A percentile compares a stretch with the other conserved stretches of the same genome.
These are phyloP conservation scores for Selenicereus undatus DNA, from an alignment of 148 eudicot species.

Conservation along the genomic window DNA sequence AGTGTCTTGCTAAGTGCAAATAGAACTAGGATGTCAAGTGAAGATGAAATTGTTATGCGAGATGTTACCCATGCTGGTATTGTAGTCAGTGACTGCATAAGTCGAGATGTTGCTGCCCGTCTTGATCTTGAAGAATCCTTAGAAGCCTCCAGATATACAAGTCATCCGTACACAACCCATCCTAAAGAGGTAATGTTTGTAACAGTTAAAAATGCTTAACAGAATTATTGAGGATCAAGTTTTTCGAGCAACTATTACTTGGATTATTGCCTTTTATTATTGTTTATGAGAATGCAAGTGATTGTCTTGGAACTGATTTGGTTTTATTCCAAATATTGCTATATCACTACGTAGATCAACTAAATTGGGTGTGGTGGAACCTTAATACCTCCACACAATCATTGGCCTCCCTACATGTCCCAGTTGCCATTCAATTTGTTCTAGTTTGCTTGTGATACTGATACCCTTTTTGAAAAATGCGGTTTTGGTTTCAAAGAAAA, in stretches of 20 bases:
- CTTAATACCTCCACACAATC: neutral
- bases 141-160: slow-evolving; percentile 84
- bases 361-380: neutral
- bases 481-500: too few relatives aligned
- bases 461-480: too few relatives aligned
- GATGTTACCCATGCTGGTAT: slow-evolving; percentile 81
- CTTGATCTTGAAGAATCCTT: slow-evolving; percentile 82
- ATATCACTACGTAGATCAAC: neutral
- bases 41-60: slow-evolving; percentile 63
- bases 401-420: neutral
- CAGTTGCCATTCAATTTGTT: too few relatives aligned
- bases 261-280: neutral
- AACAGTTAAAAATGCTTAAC: neutral
- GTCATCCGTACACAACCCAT: slow-evolving; percentile 81
- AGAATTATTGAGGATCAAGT: neutral
- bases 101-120: slow-evolving; percentile 55
- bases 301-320: too few relatives aligned
- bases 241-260: neutral
- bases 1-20: neutral
- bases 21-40: slow-evolving; percentile 31
- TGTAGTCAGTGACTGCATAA: slow-evolving; percentile 79
- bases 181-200: slow-evolving; percentile 75
- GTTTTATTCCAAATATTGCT: too few relatives aligned
- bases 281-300: neutral
- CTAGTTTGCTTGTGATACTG: too few relatives aligned